Base-by-base conservation (phyloP, 768 basidiomycete genomes). In the Pisolithus albus region DNA sequence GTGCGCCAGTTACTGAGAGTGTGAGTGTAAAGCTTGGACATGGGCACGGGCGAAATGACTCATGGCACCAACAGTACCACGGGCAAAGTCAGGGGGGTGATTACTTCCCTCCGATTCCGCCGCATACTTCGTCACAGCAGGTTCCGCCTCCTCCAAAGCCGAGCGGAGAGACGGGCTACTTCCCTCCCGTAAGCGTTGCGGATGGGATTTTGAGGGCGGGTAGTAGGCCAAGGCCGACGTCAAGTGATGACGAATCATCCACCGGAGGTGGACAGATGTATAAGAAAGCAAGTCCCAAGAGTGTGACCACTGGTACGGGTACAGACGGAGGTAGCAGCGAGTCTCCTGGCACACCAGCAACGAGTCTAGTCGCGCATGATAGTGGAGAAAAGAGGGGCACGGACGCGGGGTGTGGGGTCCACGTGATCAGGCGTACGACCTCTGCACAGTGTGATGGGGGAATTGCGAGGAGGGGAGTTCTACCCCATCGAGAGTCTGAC, bases 101-200 rank as follows among this genome's bases (percentile, higher is more conserved):
- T 15, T 78, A 78, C 61, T 77, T 78, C 61, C 75, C 75, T 43
- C 69, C 66, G 18, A 61, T 76, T 24, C 55, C 65, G 19, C 32
- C 18, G 5, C 26, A 26, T 26, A 5, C 2, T 15, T n/a, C 43
- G 43, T 38, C 23, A 19, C 23, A 51, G 59, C 61, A 37, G 52
- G 53, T 45, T 56, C 57, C 48, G 62, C 51, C 36, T 52, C 55
- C 32, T 37, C 46, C 46, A 40, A 41, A 57, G 54, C 18, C 16
- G 49, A 51, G n/a, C 37, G 46, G 16, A 28, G 46, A 46, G 26
- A 38, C 24, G 23, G 70, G 67, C 50, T 76, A 75, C 61, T 47
- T 47, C 46, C 46, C 46, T 5, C 46, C 46, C 2, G 46, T 47
- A 49, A 58, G 56, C 51, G 54, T 73, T 32, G 70, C 60, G 26